Percentiles rank a stretch among this genome's conserved stretches.
These are phyloP conservation scores for Golubevia sp. DNA, from an alignment of 1,284 basidiomycete species.

Conservation along the genomic window DNA sequence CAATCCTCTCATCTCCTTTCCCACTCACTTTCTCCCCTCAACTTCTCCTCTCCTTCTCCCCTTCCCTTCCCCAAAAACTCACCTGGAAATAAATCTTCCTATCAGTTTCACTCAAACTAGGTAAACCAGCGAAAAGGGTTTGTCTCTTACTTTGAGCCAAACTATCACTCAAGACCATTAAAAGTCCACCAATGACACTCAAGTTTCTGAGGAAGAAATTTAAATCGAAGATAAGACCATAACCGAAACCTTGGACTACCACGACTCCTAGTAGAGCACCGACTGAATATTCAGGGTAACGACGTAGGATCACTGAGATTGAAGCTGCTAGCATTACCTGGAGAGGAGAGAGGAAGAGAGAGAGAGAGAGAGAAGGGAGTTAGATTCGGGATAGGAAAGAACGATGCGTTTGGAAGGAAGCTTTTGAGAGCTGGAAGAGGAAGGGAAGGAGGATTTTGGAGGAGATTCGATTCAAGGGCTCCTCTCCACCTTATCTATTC, in stretches of 20 bases:
- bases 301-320: slow-evolving; percentile 83
- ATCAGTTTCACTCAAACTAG: slow-evolving; percentile 85
- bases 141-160: slow-evolving; percentile 76
- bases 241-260: slow-evolving; percentile 87
- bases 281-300: slow-evolving; percentile 84
- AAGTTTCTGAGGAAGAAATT: slow-evolving; percentile 99
- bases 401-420: too few relatives aligned
- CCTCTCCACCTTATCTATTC: too few relatives aligned
- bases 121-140: slow-evolving; percentile 83
- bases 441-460: too few relatives aligned
- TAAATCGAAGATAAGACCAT: slow-evolving; percentile 93
- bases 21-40: too few relatives aligned
- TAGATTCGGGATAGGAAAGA: background rate
- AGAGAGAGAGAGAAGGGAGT: background rate
- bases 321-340: slow-evolving; percentile 80
- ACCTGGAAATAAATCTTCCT: slow-evolving; percentile 80
- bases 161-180: slow-evolving; percentile 98
- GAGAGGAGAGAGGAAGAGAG: background rate
- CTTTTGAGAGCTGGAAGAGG: too few relatives aligned
- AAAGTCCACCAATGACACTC: slow-evolving; percentile 85
- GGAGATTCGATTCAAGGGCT: too few relatives aligned
- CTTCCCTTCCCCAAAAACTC: background rate
- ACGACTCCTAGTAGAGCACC: slow-evolving; percentile 88
- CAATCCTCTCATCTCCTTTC: too few relatives aligned
- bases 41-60: too few relatives aligned